These are phyloP conservation scores for Apiospora aurea DNA, from an alignment of 2,329 filamentous ascomycete genomes.

Conservation along the genomic window DNA sequence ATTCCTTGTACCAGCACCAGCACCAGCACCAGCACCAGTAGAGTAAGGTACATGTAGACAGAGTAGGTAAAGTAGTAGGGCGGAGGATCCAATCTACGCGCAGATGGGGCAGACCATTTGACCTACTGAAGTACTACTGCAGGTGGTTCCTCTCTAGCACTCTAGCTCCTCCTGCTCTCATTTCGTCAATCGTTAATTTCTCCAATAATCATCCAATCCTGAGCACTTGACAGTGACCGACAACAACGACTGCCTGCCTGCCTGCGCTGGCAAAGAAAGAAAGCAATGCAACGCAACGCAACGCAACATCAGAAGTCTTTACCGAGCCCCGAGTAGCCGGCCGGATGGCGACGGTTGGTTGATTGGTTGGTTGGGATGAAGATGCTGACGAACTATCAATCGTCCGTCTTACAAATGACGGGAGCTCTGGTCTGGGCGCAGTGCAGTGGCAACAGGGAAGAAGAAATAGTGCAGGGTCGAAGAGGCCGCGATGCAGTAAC, in stretches of 20 bases:
- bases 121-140: conserved; percentile 17
- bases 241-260: background rate
- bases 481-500: conserved; percentile 12
- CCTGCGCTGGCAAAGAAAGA: background rate
- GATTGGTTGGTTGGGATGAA: background rate
- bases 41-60: too few species aligned
- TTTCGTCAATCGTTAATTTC: conserved; percentile 15
- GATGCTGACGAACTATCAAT: conserved; percentile 4
- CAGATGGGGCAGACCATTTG: conserved; percentile 16
- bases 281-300: too few species aligned
- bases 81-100: conserved; percentile 13
- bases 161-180: conserved; percentile 8
- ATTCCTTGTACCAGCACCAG: background rate
- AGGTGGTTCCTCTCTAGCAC: conserved; percentile 19
- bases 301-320: background rate
- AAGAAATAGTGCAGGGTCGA: conserved; percentile 15
- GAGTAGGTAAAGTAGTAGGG: background rate
- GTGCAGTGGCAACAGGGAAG: conserved; percentile 5
- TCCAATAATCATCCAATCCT: conserved; percentile 12
- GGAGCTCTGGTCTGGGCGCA: conserved; percentile 1
- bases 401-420: conserved; percentile 20
- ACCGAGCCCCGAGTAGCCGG: conserved; percentile 9
- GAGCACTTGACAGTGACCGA: background rate
- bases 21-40: too few species aligned
- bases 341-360: conserved; percentile 1